Conservation (phyloP, 1,284 basidiomycete genomes). For the Boletellus sp. region DNA sequence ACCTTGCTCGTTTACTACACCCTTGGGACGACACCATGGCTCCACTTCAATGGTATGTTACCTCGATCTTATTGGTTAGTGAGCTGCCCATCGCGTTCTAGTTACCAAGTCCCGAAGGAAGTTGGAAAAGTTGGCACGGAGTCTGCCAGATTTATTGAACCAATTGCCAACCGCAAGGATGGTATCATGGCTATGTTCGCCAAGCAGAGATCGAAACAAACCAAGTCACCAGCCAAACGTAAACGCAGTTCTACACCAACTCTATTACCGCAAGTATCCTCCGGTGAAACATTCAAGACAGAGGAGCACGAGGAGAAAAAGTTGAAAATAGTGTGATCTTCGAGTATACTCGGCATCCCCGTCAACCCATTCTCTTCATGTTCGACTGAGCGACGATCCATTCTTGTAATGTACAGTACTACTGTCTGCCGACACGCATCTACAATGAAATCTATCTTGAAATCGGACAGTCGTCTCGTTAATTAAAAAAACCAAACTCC, state of each 20-base stretch:
- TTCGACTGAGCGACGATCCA: too few species aligned
- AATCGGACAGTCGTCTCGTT: neutral
- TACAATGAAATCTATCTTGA: neutral
- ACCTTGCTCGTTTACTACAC: conserved; percentile 61
- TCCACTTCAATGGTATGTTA: conserved; percentile 67
- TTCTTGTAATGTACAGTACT: conserved; percentile 19
- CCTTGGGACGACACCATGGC: conserved; percentile 56
- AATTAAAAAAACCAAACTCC: neutral
- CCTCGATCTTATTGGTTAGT: neutral
- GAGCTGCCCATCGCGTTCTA: conserved; percentile 28
- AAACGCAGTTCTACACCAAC: conserved; percentile 19
- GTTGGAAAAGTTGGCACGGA: conserved; percentile 89
- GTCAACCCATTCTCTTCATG: too few species aligned
- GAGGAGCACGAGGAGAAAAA: too few species aligned
- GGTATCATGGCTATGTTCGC: conserved; percentile 88
- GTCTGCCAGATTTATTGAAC: conserved; percentile 79
- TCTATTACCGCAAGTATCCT: neutral
- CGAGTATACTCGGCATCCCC: too few species aligned
- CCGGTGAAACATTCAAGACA: too few species aligned
- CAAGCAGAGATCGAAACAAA: conserved; percentile 46
- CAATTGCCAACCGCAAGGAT: conserved; percentile 76
- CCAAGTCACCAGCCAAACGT: conserved; percentile 21
- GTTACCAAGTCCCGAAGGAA: conserved; percentile 86
- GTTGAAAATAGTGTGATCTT: too few species aligned
- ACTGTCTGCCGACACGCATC: neutral